Conservation (phyloP, 2,329 filamentous ascomycete genomes). For the Alternaria tenuissima region DNA sequence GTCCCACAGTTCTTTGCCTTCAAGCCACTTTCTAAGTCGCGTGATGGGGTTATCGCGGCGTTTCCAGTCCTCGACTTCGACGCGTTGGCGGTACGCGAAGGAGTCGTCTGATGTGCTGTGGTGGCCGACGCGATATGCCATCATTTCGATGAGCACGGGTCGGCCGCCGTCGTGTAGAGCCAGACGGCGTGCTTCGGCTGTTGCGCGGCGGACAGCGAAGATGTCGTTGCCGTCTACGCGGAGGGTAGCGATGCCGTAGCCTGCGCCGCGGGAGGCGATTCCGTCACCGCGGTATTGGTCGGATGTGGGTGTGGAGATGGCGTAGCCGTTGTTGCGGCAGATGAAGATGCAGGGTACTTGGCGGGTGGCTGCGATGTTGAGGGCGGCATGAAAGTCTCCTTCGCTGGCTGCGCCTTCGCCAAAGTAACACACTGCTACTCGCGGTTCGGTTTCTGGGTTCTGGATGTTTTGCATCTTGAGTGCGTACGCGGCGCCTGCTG, state of each 20-base stretch:
- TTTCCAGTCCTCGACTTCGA: constrained; percentile 97
- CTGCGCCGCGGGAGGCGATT: constrained; percentile 84
- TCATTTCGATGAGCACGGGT: constrained; percentile 89
- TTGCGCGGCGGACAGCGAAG: constrained; percentile 84
- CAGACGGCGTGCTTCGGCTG: constrained; percentile 76
- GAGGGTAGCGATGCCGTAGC: constrained; percentile 94
- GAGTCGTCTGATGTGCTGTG: constrained; percentile 97
- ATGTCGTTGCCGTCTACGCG: constrained; percentile 95
- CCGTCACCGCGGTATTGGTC: constrained; percentile 93
- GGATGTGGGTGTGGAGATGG: constrained; percentile 86
- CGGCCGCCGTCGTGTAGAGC: constrained; percentile 82
- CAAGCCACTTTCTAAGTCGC: constrained; percentile 87
- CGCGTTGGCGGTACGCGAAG: constrained; percentile 90
- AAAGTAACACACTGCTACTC: constrained; percentile 84
- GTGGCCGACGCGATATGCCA: constrained; percentile 98
- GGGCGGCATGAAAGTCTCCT: constrained; percentile 88
- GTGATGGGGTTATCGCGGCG: constrained; percentile 87
- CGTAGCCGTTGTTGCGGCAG: constrained; percentile 92
- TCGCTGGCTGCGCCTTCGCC: constrained; percentile 90
- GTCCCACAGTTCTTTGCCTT: constrained; percentile 82
- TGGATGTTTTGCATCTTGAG: constrained; percentile 80
- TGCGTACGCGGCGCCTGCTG: constrained; percentile 85
- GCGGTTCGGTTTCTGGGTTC: constrained; percentile 67
- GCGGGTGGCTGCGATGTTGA: constrained; percentile 89
- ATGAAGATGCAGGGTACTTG: constrained; percentile 90